Percentiles rank a stretch among this genome's conserved stretches.
Conservation (phyloP, 139 green algal species). For the Tetradesmus obliquus region DNA sequence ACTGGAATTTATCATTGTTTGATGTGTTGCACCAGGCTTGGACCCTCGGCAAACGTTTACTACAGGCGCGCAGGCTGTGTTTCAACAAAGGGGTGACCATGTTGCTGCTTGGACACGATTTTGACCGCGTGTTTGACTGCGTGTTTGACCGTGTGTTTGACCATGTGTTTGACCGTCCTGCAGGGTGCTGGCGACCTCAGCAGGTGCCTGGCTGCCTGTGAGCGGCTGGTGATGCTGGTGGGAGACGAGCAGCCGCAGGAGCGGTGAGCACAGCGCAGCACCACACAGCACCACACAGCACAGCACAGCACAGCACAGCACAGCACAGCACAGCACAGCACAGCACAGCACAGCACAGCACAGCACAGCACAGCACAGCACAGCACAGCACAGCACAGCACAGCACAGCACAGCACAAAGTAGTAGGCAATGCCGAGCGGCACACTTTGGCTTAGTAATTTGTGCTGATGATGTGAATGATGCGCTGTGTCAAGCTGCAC, state of each 20-base stretch:
- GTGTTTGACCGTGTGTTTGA: no score
- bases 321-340: not conserved
- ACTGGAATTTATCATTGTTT: not conserved
- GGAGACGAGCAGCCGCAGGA: constrained; percentile 57
- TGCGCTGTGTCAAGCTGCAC: no score
- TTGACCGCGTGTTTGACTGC: not conserved
- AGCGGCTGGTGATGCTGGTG: constrained; percentile 79
- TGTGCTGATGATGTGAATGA: not conserved
- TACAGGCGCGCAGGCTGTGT: not conserved
- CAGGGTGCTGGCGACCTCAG: constrained; percentile 77
- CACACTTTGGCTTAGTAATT: not conserved
- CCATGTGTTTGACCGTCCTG: not conserved
- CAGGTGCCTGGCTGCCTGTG: constrained; percentile 58
- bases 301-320: not conserved
- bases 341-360: not conserved
- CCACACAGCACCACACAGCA: no score
- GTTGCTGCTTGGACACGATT: not conserved
- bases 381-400: not conserved
- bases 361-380: not conserved
- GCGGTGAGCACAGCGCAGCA: constrained; percentile 49
- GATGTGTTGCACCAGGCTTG: not conserved
- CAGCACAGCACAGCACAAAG: not conserved
- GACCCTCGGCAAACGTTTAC: not conserved
- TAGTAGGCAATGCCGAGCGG: no score
- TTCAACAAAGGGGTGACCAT: not conserved